These are phyloP conservation scores for Microthlaspi erraticum DNA, from an alignment of 345 rosid genomes.

Conservation along the genomic window DNA sequence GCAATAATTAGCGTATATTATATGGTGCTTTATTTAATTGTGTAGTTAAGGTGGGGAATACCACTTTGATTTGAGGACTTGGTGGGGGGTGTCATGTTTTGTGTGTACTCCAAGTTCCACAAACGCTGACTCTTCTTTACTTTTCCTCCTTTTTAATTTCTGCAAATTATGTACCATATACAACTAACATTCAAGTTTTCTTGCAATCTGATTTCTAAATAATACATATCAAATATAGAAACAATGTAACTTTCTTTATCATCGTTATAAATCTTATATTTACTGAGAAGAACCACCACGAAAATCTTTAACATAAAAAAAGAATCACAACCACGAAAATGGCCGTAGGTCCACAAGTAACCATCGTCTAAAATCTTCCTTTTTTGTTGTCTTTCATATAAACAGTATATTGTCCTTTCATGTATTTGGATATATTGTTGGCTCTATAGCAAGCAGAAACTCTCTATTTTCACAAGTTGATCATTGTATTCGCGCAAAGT, in stretches of 20 bases:
- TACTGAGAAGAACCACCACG: not conserved
- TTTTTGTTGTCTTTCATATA: not conserved
- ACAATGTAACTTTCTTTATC: not conserved
- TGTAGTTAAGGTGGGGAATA: slow-evolving; percentile 27
- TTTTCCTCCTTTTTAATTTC: not conserved
- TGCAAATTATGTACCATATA: slow-evolving; percentile 2
- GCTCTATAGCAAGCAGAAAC: not conserved
- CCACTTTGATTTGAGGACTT: slow-evolving; percentile 20
- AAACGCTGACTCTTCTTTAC: slow-evolving; percentile 14
- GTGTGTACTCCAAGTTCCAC: slow-evolving; percentile 43
- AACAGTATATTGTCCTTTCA: not conserved
- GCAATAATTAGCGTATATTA: slow-evolving; percentile 2
- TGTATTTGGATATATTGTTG: slow-evolving; percentile 2
- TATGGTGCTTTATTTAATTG: slow-evolving; percentile 16
- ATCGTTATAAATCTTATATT: not conserved
- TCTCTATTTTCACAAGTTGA: slow-evolving; percentile 24
- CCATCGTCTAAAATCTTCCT: not conserved
- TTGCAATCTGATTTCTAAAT: not conserved
- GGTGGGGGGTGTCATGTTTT: slow-evolving; percentile 35
- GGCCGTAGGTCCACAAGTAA: slow-evolving; percentile 7
- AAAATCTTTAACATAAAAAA: not conserved
- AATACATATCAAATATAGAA: not conserved
- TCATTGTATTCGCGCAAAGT: not conserved
- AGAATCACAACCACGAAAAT: too few species aligned
- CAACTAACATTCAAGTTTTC: slow-evolving; percentile 5